Base-by-base conservation (phyloP, 2,329 filamentous ascomycete genomes). In the Fusarium vanettenii region DNA sequence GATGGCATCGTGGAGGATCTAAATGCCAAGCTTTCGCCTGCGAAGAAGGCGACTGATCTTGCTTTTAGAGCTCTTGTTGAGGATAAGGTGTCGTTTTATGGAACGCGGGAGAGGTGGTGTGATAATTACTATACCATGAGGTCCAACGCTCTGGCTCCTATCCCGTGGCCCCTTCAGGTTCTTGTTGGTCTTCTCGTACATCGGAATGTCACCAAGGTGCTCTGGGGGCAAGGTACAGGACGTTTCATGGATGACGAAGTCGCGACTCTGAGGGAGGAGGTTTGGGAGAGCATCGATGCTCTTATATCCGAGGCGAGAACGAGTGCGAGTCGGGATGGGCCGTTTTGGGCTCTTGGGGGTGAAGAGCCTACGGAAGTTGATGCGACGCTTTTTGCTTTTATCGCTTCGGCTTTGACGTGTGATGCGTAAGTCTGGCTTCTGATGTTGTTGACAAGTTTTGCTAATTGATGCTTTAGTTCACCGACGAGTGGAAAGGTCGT, bases 41-140 rank as follows among this genome's bases (percentile, higher is more conserved):
- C 76, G 0, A 79, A 86, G 25, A 83, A 78, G 45, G 85, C 86
- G 0, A 80, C 85, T 0, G 90, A 92, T 78, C 76, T 90, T 10
- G 87, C 85, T 0, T 69, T 92, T 2, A 81, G 86, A 18, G 86
- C 89, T 0, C 73, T 92, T 61, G 69, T 92, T 27, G 90, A 92
- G 80, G 90, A 92, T 22, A 90, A 88, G 78, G 71, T 91, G 16
- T 89, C 88, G 76, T 92, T 92, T 72, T 90, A 87, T 67, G 83
- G 87, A 85, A 79, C 72, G 1, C 83, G 85, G 45, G 90, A 92
- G 81, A 84, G 86, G 70, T 92, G 90, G 90, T 78, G 86, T 4
- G 82, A 89, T 66, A 91, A 92, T 78, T 92, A 89, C 82, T 86
- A 89, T 69, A 80, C 82, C 16, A 91, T 91, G 89, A 87, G 90